phyloP scores from a whole-genome alignment of 306 rosid species.

The Pterocarpus santalinus region DNA sequence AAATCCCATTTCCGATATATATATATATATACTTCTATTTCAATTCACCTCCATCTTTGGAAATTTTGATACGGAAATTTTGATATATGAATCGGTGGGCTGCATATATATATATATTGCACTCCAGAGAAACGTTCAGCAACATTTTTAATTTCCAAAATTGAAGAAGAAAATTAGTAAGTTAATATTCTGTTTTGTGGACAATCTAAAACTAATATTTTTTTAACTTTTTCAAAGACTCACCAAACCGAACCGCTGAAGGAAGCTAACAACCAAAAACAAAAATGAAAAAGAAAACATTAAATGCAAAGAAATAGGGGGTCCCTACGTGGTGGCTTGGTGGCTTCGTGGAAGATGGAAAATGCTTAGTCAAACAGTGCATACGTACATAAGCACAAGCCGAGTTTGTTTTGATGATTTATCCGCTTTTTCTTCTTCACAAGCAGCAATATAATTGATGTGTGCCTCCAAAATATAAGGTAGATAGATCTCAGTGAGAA shows the following conservation, averaged over 20 bases:
- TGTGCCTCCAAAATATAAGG: not conserved
- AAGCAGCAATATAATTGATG: conserved; percentile 39
- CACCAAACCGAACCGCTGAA: conserved; percentile 16
- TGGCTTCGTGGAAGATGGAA: conserved; percentile 47
- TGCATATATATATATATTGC: not conserved
- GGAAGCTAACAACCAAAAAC: not conserved
- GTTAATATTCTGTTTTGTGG: not conserved
- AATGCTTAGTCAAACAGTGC: conserved; percentile 47
- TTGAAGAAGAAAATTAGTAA: not conserved
- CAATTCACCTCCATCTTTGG: not conserved
- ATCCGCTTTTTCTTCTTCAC: conserved; percentile 44
- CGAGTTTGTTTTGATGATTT: conserved; percentile 28
- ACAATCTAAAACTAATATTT: not conserved
- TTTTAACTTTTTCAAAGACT: not conserved
- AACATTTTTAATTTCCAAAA: no score
- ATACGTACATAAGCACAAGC: conserved; percentile 51
- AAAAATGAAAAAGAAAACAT: not conserved
- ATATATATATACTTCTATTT: no score
- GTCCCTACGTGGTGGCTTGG: conserved; percentile 46
- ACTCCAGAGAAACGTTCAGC: not conserved
- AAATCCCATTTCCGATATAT: no score
- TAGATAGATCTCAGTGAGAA: not conserved
- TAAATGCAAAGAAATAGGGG: conserved; percentile 43
- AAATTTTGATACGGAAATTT: no score
- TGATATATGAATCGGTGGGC: not conserved